Conservation (phyloP, 108 stramenopile species). For the Nannochloropsis granulata region DNA sequence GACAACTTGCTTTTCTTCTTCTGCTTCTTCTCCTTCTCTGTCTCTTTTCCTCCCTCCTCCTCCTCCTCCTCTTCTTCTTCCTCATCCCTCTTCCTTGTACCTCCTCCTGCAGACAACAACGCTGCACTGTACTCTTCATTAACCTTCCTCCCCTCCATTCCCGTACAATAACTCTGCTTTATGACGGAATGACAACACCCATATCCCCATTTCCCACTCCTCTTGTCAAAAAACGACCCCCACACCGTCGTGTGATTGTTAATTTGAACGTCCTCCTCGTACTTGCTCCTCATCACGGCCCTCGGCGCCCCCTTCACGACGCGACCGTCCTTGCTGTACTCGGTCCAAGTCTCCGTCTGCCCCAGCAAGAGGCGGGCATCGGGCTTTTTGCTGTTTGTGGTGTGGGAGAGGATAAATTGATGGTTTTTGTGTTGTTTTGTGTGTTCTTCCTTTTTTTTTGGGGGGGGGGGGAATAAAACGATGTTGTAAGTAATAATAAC, state of each 20-base stretch:
- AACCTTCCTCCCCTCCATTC: constrained; percentile 67
- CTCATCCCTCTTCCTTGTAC: constrained; percentile 1
- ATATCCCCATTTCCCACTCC: constrained; percentile 77
- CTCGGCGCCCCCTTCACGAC: constrained; percentile 41
- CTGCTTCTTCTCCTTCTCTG: not conserved
- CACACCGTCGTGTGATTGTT: constrained; percentile 86
- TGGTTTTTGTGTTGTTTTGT: too few relatives aligned
- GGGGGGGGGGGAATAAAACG: too few relatives aligned
- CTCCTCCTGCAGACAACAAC: not conserved
- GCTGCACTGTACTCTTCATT: constrained; percentile 17
- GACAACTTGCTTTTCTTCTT: not conserved
- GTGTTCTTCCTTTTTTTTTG: too few relatives aligned
- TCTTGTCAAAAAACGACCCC: constrained; percentile 86
- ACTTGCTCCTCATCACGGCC: constrained; percentile 60
- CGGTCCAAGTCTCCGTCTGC: constrained; percentile 45
- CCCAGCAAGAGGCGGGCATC: constrained; percentile 6
- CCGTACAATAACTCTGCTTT: constrained; percentile 76
- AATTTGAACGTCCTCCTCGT: constrained; percentile 79
- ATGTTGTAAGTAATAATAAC: too few relatives aligned
- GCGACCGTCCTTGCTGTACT: constrained; percentile 70
- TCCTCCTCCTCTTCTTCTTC: constrained; percentile 8
- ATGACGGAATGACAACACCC: constrained; percentile 86
- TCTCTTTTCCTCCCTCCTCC: not conserved
- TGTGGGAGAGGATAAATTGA: not conserved
- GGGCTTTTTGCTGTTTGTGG: not conserved